Evolutionary conservation across 768 basidiomycete species (phyloP).

Genomic region (Guyanaporus albipodus): DNA sequence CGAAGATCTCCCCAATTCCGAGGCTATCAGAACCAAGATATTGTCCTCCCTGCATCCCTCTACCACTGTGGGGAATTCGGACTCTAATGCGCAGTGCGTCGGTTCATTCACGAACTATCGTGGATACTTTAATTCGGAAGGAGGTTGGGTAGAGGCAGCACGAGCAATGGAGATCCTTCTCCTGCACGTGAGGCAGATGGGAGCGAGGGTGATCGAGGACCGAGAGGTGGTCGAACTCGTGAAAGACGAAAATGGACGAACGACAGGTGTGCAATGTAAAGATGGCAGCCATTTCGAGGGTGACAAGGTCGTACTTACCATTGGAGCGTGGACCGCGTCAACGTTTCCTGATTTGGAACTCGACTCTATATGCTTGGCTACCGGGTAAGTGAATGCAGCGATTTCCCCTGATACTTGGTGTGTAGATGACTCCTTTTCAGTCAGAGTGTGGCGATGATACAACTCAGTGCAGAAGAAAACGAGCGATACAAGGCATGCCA

Average conservation of each 20-base stretch:
- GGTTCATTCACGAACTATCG: constrained; percentile 21
- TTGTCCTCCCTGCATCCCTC: constrained; percentile 6
- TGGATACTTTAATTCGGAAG: constrained; percentile 72
- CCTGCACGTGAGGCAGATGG: constrained; percentile 50
- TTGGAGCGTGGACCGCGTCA: constrained; percentile 85
- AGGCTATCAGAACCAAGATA: constrained; percentile 17
- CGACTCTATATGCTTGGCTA: constrained; percentile 58
- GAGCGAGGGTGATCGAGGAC: constrained; percentile 56
- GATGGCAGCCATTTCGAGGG: constrained; percentile 56
- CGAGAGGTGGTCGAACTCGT: constrained; percentile 53
- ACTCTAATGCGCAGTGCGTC: constrained; percentile 2
- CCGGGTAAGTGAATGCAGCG: constrained; percentile 56
- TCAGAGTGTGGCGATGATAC: constrained; percentile 74
- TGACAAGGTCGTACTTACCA: constrained; percentile 62
- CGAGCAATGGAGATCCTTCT: constrained; percentile 59
- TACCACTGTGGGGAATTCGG: neutral
- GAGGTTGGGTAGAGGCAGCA: constrained; percentile 83
- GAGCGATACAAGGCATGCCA: constrained; percentile 56
- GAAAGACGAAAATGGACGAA: constrained; percentile 36
- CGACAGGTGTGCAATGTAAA: constrained; percentile 57
- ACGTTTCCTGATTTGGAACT: constrained; percentile 60
- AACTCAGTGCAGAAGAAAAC: constrained; percentile 69
- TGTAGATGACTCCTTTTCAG: constrained; percentile 36
- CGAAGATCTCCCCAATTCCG: constrained; percentile 20
- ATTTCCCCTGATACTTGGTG: neutral